Evolutionary conservation across 2,329 filamentous ascomycete genomes (phyloP).

Genomic region (Lomentospora prolificans): DNA sequence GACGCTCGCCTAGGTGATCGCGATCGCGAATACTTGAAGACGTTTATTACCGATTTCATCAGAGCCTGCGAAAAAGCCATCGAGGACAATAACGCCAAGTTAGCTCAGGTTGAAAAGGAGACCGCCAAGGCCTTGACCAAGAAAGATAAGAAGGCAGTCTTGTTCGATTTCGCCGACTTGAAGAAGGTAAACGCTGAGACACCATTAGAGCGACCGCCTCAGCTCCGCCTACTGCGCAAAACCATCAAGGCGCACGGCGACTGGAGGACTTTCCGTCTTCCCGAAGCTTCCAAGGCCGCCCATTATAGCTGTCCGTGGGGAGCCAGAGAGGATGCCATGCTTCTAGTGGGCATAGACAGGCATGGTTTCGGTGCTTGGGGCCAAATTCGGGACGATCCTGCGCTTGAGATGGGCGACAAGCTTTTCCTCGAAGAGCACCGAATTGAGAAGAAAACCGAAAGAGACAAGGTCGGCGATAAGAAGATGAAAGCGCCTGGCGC

Average conservation of each 20-base stretch:
- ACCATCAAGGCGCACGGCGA: constrained; percentile 59
- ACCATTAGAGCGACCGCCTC: constrained; percentile 79
- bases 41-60: constrained; percentile 67
- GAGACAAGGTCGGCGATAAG: constrained; percentile 67
- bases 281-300: constrained; percentile 84
- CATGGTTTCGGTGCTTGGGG: constrained; percentile 96
- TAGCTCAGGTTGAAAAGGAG: constrained; percentile 74
- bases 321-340: constrained; percentile 90
- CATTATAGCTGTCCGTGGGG: constrained; percentile 91
- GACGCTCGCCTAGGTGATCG: constrained; percentile 79
- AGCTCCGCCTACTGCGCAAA: constrained; percentile 75
- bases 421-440: constrained; percentile 96
- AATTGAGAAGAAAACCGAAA: constrained; percentile 95
- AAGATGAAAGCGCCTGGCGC: constrained; percentile 90
- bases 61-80: constrained; percentile 46
- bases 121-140: constrained; percentile 78
- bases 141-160: constrained; percentile 93
- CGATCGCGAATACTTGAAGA: constrained; percentile 68
- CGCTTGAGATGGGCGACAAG: constrained; percentile 78
- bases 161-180: constrained; percentile 88
- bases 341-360: constrained; percentile 82
- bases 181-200: constrained; percentile 96
- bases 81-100: constrained; percentile 57
- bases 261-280: constrained; percentile 71
- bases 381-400: constrained; percentile 82